These are phyloP conservation scores for Boeremia exigua DNA, from an alignment of 2,329 filamentous ascomycete species.

Conservation along the genomic window DNA sequence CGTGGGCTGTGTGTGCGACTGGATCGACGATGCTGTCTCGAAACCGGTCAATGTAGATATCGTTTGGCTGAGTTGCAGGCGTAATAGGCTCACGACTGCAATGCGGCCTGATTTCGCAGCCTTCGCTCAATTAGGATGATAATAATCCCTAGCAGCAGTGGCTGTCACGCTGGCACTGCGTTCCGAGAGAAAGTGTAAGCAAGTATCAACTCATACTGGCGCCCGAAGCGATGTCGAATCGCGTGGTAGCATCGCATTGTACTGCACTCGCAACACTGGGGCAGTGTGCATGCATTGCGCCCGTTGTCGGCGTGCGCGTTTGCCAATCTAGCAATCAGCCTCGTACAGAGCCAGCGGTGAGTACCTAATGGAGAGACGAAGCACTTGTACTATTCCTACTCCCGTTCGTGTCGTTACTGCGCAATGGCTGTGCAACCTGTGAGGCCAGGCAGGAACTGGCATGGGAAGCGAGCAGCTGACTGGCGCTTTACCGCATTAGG, in stretches of 20 bases:
- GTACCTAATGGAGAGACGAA: not conserved
- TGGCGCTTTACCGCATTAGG: constrained; percentile 18
- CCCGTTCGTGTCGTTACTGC: constrained; percentile 5
- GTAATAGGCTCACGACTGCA: not conserved
- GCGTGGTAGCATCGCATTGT: constrained; percentile 13
- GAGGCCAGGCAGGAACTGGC: constrained; percentile 14
- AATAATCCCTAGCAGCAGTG: constrained; percentile 3
- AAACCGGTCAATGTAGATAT: constrained; percentile 2
- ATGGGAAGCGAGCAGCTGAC: constrained; percentile 29
- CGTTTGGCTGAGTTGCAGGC: constrained; percentile 2
- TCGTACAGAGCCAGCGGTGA: constrained; percentile 16
- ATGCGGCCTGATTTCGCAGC: not conserved
- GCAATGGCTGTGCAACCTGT: constrained; percentile 29
- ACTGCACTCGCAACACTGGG: constrained; percentile 5
- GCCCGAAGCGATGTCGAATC: constrained; percentile 11
- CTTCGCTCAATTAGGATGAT: not conserved
- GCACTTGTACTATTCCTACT: not conserved
- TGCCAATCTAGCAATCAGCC: constrained; percentile 9
- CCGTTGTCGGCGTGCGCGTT: constrained; percentile 12
- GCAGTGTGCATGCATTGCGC: constrained; percentile 8
- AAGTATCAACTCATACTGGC: constrained; percentile 19
- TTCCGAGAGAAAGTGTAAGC: constrained; percentile 8
- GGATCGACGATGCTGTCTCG: not conserved
- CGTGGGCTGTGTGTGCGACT: not conserved
- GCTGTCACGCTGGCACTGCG: constrained; percentile 8